A percentile compares a stretch with the other conserved stretches of the same genome.
phyloP scores from a whole-genome alignment of 169 alveolate genomes.

The Eimeria nieschulzi region DNA sequence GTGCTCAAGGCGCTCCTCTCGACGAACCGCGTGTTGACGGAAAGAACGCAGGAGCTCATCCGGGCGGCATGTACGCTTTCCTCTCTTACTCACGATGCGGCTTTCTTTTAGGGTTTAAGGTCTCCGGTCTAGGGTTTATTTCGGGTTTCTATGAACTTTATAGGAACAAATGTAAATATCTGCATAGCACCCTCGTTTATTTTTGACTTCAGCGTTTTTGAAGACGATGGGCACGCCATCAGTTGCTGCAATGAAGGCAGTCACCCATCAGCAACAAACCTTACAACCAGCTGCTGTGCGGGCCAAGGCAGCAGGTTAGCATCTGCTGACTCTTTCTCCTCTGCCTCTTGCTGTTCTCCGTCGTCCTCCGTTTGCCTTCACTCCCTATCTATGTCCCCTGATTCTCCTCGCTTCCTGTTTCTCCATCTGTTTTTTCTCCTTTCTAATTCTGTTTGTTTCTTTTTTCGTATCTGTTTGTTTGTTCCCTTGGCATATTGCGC shows the following conservation, averaged over 20 bases:
- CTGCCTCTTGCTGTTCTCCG: neutral
- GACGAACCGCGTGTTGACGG: constrained; percentile 53
- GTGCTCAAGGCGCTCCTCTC: constrained; percentile 49
- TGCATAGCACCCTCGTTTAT: too few relatives aligned
- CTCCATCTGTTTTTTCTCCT: neutral
- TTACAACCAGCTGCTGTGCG: constrained; percentile 20
- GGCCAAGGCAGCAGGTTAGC: neutral
- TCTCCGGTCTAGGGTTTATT: neutral
- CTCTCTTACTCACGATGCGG: too few relatives aligned
- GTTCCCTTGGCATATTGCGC: neutral
- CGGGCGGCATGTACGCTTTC: constrained; percentile 33
- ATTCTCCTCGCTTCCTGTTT: neutral
- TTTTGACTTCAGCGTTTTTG: neutral
- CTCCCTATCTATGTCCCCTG: neutral
- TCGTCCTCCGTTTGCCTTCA: neutral
- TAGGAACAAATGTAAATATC: too few relatives aligned
- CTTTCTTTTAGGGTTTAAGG: neutral
- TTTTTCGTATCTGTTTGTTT: neutral
- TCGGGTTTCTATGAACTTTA: too few relatives aligned
- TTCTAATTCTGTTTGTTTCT: neutral
- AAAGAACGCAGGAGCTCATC: constrained; percentile 41
- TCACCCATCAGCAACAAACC: constrained; percentile 39
- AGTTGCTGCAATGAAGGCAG: constrained; percentile 17
- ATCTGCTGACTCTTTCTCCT: neutral
- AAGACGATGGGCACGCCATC: constrained; percentile 62